Conservation (phyloP, 2,329 filamentous ascomycete genomes). For the Colletotrichum sp. region DNA sequence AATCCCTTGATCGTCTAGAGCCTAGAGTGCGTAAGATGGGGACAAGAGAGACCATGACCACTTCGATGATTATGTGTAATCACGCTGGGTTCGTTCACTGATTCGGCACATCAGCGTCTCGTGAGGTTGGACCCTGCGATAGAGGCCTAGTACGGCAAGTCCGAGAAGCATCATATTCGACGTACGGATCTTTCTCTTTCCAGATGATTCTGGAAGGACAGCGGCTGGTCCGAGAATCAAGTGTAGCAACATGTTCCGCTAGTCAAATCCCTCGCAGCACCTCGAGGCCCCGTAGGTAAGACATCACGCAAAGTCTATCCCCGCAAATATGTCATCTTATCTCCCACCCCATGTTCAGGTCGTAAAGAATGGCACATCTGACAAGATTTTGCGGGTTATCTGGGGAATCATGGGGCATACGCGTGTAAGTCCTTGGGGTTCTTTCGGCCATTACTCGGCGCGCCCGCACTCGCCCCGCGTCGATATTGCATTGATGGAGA, state of each 20-base stretch:
- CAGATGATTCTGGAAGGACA: background rate
- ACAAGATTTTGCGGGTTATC: background rate
- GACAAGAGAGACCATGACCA: background rate
- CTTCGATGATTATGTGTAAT: background rate
- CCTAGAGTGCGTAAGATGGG: background rate
- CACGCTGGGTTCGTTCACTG: accelerated
- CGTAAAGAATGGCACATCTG: background rate
- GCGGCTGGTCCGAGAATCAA: background rate
- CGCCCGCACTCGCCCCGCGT: background rate
- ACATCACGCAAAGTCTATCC: background rate
- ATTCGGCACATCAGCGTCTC: background rate
- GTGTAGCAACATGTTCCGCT: background rate
- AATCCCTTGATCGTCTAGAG: conserved; percentile 43
- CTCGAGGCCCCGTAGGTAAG: background rate
- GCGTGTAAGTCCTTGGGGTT: background rate
- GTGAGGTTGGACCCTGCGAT: background rate
- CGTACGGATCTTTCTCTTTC: background rate
- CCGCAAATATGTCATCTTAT: background rate
- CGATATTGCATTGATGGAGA: background rate
- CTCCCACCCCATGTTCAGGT: background rate
- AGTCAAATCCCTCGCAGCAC: background rate
- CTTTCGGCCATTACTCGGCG: background rate
- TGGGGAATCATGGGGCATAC: background rate
- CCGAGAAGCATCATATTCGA: background rate
- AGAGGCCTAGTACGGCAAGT: background rate